Evolutionary conservation across 2,329 filamentous ascomycete genomes (phyloP), one percentile per base, ranked within the genome.

Genomic region (Zymoseptoria tritici): DNA sequence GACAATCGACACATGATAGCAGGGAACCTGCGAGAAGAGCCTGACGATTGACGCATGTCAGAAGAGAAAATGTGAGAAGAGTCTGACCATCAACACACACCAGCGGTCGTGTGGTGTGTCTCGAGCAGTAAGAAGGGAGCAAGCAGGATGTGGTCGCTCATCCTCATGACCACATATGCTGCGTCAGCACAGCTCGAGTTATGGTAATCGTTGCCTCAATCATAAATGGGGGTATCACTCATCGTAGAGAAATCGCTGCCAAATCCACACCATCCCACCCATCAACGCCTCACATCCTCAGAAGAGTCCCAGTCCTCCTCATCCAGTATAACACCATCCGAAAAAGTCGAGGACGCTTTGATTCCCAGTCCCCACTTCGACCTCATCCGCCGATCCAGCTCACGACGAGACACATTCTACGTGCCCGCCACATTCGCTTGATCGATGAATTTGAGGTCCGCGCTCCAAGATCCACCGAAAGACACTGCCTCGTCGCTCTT

Each of bases 401-500:
- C 36, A n/a, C 36, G 13, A 4, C 36, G 36, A 7, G 36, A 16
- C 13, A 46, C 36, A 46, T 46, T 46, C 36, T 46, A 46, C 36
- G 36, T 46, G 36, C 36, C 36, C 36, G 36, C 36, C 13, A n/a
- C n/a, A 16, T n/a, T 46, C 36, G 36, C 36, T 4, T 46, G 36
- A 53, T 65, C 67, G 52, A 66, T 54, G 49, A 64, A 70, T 53
- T 62, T 64, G 52, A 72, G 29, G 22, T 67, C 85, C 13, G 95
- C 80, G 63, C 94, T 86, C 93, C 93, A 97, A 65, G 86, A 84
- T 61, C 86, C 85, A 22, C 90, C 91, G 79, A 97, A 97, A 68
- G 92, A 91, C 58, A 97, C 87, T 0, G 91, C 91, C 65, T 90
- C 86, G 20, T 91, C 85, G 55, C 91, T 84, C 70, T 87, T 88